Evolutionary conservation across 2,329 filamentous ascomycete species (phyloP).

Genomic region (Nothophaeocryptopus gaeumannii): DNA sequence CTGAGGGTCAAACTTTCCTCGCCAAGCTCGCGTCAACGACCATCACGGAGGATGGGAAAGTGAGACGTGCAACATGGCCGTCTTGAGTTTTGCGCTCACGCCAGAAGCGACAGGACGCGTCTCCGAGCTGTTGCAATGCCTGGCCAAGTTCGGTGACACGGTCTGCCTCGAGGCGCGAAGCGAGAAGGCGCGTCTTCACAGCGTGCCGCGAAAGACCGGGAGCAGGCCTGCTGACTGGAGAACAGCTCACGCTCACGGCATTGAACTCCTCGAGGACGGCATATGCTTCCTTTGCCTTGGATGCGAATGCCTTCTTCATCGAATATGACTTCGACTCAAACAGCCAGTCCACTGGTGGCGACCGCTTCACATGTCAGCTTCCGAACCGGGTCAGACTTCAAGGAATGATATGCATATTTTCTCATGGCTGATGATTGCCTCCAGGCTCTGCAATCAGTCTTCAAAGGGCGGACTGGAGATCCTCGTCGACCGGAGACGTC

Average conservation of each 20-base stretch:
- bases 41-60: constrained; percentile 7
- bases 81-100: constrained; percentile 67
- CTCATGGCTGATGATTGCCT: neutral
- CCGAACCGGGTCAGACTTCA: constrained; percentile 61
- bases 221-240: constrained; percentile 12
- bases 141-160: constrained; percentile 76
- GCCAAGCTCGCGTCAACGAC: constrained; percentile 8
- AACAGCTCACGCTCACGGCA: constrained; percentile 68
- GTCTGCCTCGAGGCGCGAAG: constrained; percentile 71
- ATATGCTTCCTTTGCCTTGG: constrained; percentile 69
- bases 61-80: constrained; percentile 38
- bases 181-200: constrained; percentile 55
- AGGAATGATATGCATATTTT: neutral
- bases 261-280: constrained; percentile 79
- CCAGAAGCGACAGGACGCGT: constrained; percentile 69
- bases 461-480: constrained; percentile 66
- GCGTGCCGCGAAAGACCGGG: too few species aligned
- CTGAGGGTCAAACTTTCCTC: neutral
- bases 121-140: constrained; percentile 70
- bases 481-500: constrained; percentile 64
- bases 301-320: constrained; percentile 67
- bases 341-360: constrained; percentile 24
- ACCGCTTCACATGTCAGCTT: constrained; percentile 69
- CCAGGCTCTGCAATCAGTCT: constrained; percentile 63
- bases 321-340: constrained; percentile 60